phyloP scores from a whole-genome alignment of 1,139 yeast species.

The Geotrichum bryndzae region DNA sequence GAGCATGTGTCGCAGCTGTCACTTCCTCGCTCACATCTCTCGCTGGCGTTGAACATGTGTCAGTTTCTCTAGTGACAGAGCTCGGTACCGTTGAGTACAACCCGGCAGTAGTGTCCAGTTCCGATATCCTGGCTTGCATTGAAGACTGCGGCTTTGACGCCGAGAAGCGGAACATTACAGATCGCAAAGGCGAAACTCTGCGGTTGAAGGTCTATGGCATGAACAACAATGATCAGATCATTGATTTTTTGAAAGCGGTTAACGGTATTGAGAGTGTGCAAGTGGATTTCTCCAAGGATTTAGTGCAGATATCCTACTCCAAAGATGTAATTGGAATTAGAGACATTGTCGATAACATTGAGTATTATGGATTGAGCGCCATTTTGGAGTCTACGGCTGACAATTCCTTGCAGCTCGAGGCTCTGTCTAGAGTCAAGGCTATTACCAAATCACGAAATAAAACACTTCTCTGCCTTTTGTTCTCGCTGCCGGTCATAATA shows the following conservation, averaged over 20 bases:
- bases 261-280: not conserved
- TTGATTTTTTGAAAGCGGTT: no score
- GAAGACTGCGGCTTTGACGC: slow-evolving; percentile 79
- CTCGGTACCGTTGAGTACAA: slow-evolving; percentile 55
- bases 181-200: no score
- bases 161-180: slow-evolving; percentile 2
- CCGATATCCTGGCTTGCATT: slow-evolving; percentile 43
- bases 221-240: no score
- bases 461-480: slow-evolving; percentile 45
- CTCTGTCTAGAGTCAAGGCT: slow-evolving; percentile 65
- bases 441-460: slow-evolving; percentile 61
- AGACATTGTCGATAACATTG: slow-evolving; percentile 43
- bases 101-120: slow-evolving; percentile 31
- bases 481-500: slow-evolving; percentile 62
- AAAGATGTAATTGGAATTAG: not conserved
- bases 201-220: no score
- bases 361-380: slow-evolving; percentile 47
- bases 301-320: not conserved
- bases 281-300: not conserved
- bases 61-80: slow-evolving; percentile 61
- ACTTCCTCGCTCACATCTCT: slow-evolving; percentile 46
- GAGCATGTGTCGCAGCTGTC: slow-evolving; percentile 67
- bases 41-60: slow-evolving; percentile 40
- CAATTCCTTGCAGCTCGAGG: slow-evolving; percentile 57
- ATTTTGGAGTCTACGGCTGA: slow-evolving; percentile 41